Conservation (phyloP, 495 filamentous ascomycete species). For the Platismatia glauca region DNA sequence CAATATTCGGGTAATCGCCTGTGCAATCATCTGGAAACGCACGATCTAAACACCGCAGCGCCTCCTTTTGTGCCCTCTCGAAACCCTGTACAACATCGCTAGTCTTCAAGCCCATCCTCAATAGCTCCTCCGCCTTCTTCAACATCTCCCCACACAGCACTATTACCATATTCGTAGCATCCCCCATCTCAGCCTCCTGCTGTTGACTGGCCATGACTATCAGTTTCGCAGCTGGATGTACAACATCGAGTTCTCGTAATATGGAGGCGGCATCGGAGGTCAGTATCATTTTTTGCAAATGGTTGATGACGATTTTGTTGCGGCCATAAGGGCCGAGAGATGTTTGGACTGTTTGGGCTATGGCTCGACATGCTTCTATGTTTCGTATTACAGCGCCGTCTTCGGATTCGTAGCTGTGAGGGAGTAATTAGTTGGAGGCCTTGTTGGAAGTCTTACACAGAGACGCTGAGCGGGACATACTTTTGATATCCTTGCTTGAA, state of each 20-base stretch:
- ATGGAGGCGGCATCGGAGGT: constrained; percentile 98
- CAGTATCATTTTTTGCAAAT: constrained; percentile 98
- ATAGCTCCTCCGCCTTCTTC: constrained; percentile 92
- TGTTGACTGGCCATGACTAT: constrained; percentile 99
- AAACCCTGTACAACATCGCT: constrained; percentile 94
- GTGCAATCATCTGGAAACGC: constrained; percentile 20
- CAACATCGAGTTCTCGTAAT: constrained; percentile 92
- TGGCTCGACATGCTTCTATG: constrained; percentile 96
- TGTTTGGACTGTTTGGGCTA: constrained; percentile 90
- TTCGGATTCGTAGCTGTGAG: constrained; percentile 82
- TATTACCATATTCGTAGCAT: constrained; percentile 97
- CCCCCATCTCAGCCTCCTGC: constrained; percentile 97
- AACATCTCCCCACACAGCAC: constrained; percentile 91
- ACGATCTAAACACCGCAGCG: constrained; percentile 75
- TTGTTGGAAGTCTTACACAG: constrained; percentile 12
- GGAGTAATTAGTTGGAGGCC: constrained; percentile 13
- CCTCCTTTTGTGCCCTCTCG: constrained; percentile 85
- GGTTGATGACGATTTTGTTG: constrained; percentile 99
- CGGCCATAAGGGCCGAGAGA: constrained; percentile 95
- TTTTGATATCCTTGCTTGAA: constrained; percentile 97
- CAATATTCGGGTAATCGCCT: too few species aligned
- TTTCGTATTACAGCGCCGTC: constrained; percentile 98
- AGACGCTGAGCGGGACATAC: constrained; percentile 43
- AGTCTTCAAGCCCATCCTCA: constrained; percentile 92
- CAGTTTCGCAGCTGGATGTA: constrained; percentile 95